These are phyloP conservation scores for Wallacemonas sp. DNA, from an alignment of 208 protist species.

Conservation along the genomic window DNA sequence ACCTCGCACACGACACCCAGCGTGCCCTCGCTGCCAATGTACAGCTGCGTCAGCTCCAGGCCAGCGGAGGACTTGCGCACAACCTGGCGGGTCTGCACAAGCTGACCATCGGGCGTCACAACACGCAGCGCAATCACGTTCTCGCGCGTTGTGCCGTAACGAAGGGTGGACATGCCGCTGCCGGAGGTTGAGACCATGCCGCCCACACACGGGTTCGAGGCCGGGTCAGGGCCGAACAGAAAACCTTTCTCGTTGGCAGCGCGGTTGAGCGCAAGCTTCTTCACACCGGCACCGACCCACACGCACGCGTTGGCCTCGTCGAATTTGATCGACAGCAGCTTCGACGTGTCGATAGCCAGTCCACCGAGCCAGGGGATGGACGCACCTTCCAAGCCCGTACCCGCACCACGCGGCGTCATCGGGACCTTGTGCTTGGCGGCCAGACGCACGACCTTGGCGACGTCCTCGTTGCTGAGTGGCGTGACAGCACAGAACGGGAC, in stretches of 20 bases:
- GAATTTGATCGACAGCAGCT: constrained; percentile 26
- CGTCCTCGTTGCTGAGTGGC: constrained; percentile 10
- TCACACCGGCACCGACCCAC: constrained; percentile 38
- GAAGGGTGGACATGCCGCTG: constrained; percentile 51
- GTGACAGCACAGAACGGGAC: constrained; percentile 20
- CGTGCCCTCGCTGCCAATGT: constrained; percentile 75
- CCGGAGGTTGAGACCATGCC: constrained; percentile 47
- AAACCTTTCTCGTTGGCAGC: constrained; percentile 22
- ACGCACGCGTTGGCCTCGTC: constrained; percentile 26
- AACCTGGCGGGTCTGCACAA: constrained; percentile 39
- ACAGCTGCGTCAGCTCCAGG: constrained; percentile 77
- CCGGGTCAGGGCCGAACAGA: constrained; percentile 30
- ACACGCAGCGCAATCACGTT: constrained; percentile 46
- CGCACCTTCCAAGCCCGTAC: constrained; percentile 29
- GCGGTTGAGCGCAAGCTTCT: constrained; percentile 29
- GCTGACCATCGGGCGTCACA: constrained; percentile 34
- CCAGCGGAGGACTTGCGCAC: constrained; percentile 73
- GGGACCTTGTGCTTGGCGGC: constrained; percentile 27
- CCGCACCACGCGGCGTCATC: constrained; percentile 33
- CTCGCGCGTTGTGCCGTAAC: constrained; percentile 62
- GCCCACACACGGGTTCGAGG: constrained; percentile 41
- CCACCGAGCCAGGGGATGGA: constrained; percentile 30
- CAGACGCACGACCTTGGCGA: constrained; percentile 22
- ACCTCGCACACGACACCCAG: constrained; percentile 69
- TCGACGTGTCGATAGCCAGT: constrained; percentile 29